Base-by-base conservation (phyloP, 75 land plant species). In the Ceratopteris richardii region DNA sequence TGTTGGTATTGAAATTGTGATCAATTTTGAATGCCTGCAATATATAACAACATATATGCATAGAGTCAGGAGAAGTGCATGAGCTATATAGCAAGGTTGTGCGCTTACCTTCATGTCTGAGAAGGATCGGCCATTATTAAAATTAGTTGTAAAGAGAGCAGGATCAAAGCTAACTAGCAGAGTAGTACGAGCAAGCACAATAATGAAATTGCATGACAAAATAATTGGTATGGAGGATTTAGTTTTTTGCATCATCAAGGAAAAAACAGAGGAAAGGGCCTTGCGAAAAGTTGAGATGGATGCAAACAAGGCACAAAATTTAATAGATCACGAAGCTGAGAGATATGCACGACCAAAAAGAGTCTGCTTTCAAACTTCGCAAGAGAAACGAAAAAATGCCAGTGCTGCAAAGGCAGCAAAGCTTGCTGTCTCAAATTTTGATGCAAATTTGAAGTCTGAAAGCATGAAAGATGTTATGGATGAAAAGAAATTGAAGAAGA, bases 241-340 rank as follows among this genome's bases (percentile, higher is more conserved):
- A 62, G 79, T 94, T n/a, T 60, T 75, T 55, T 67, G 51, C 14
- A 54, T 89, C 58, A 58, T 83, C 51, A 71, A 70, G 55, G 90
- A 90, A 75, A 92, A 90, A 58, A 86, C 95, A 72, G 91, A 83
- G 66, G 98, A 94, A 66, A 80, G 75, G 56, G 81, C 64, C 11
- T 51, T 94, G 30, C 71, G 98, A 60, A 94, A 81, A 80, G 98
- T 96, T 71, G 98, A 94, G 70, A 94, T 94, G 98, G 96, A 93
- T 75, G 88, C 81, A 33, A 72, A 73, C 47, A 94, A 94, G 96
- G 98, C 98, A 27, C 96, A 94, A 71, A 89, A 94, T 44, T 78
- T 94, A 88, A 86, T 94, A 66, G 84, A 75, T 1, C 83, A 89
- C 40, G 85, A 79, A 51, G 81, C 80, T 54, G 98, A 89, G 31